phyloP scores from a whole-genome alignment of 805 yeast species.

The Komagataella pseudopastoris region DNA sequence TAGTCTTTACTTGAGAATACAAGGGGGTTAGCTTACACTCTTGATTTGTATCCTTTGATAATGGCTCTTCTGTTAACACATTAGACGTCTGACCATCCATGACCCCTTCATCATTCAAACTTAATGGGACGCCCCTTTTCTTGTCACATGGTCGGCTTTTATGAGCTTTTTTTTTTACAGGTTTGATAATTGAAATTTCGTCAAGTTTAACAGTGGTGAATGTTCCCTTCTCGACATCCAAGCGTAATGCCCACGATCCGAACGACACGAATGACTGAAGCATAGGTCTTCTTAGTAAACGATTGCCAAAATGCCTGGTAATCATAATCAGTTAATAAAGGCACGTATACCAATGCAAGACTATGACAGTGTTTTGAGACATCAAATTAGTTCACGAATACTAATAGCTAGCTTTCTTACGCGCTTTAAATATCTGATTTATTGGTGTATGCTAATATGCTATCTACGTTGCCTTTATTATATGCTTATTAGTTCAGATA shows the following conservation, averaged over 20 bases:
- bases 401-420: not conserved
- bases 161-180: not conserved
- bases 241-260: not conserved
- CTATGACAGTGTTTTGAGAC: not conserved
- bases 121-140: not conserved
- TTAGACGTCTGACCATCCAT: not conserved
- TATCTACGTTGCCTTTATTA: not conserved
- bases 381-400: not conserved
- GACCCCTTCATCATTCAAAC: not conserved
- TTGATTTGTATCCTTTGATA: not conserved
- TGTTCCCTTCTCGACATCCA: not conserved
- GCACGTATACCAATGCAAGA: too few species aligned
- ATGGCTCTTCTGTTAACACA: not conserved
- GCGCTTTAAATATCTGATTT: not conserved
- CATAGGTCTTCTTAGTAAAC: not conserved
- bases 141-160: not conserved
- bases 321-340: not conserved
- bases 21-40: constrained; percentile 11
- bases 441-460: not conserved
- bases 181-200: not conserved
- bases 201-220: not conserved
- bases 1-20: constrained; percentile 16
- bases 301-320: not conserved
- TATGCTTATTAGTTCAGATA: constrained; percentile 46
- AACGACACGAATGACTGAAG: not conserved